Evolutionary conservation across 352 stramenopile species (phyloP).

Genomic region (Phytophthora hibernalis): DNA sequence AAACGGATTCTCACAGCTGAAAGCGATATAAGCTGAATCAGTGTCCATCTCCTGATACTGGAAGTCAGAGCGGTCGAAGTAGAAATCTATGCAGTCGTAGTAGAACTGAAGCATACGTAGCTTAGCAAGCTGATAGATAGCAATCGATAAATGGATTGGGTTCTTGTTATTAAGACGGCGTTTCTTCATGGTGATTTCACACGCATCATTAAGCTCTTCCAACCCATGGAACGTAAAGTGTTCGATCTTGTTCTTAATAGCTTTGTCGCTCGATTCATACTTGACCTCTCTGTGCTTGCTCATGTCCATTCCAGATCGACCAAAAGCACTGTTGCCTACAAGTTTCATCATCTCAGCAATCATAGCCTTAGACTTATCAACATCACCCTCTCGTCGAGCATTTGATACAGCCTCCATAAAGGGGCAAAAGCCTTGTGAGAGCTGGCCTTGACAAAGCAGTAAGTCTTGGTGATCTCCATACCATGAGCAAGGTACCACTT

Average conservation of each 20-base stretch:
- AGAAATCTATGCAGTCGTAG: conserved; percentile 12
- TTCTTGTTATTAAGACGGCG: conserved; percentile 10
- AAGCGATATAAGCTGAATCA: no score
- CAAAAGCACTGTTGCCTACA: conserved; percentile 6
- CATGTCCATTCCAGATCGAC: conserved; percentile 8
- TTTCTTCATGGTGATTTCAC: conserved; percentile 17
- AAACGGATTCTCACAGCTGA: no score
- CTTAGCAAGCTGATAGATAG: conserved; percentile 9
- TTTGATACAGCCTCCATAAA: conserved; percentile 30
- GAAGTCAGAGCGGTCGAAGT: conserved; percentile 5
- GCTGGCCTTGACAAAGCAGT: conserved; percentile 21
- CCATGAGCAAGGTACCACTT: conserved; percentile 50
- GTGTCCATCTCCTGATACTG: conserved; percentile 1
- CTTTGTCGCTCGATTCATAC: conserved; percentile 7
- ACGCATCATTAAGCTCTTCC: conserved; percentile 9
- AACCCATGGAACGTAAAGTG: conserved; percentile 10
- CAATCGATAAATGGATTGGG: conserved; percentile 11
- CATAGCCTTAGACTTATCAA: conserved; percentile 20
- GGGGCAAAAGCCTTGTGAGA: conserved; percentile 13
- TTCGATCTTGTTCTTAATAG: conserved; percentile 5
- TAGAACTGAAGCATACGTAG: conserved; percentile 9
- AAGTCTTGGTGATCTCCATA: conserved; percentile 33
- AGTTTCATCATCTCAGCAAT: neutral
- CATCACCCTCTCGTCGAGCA: conserved; percentile 33
- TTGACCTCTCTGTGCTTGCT: conserved; percentile 5